Evolutionary conservation across 2,329 filamentous ascomycete genomes (phyloP).

Genomic region (Pestalotiopsis sp.): DNA sequence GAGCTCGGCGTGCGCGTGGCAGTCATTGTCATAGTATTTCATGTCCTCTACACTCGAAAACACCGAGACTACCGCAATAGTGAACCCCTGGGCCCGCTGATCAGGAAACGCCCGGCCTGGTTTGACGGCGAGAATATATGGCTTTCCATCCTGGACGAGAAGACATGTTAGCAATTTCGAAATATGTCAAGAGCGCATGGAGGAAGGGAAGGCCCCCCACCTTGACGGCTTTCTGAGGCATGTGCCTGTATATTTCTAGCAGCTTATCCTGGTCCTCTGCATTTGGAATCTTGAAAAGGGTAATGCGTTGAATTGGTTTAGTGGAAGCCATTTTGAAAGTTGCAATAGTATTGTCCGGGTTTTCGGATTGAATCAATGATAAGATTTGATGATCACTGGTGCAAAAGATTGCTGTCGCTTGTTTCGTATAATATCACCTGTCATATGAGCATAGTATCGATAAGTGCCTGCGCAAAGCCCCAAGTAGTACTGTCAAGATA

Average conservation of each 20-base stretch:
- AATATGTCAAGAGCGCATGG: background rate
- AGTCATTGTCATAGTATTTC: slow-evolving; percentile 55
- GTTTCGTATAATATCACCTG: background rate
- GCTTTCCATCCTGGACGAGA: slow-evolving; percentile 62
- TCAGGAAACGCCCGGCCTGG: slow-evolving; percentile 53
- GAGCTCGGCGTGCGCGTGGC: slow-evolving; percentile 18
- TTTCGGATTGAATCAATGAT: background rate
- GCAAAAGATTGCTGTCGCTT: background rate
- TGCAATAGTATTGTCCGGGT: background rate
- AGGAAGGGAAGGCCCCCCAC: slow-evolving; percentile 27
- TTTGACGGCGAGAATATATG: slow-evolving; percentile 64
- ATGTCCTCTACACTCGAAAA: slow-evolving; percentile 57
- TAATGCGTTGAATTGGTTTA: slow-evolving; percentile 45
- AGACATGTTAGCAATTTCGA: background rate
- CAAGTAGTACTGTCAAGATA: background rate
- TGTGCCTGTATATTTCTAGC: slow-evolving; percentile 43
- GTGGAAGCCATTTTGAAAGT: background rate
- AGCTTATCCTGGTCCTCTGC: slow-evolving; percentile 44
- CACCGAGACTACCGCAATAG: slow-evolving; percentile 50
- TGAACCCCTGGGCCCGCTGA: slow-evolving; percentile 54
- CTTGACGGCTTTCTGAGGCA: slow-evolving; percentile 43
- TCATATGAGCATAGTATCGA: background rate
- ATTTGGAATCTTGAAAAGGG: slow-evolving; percentile 55
- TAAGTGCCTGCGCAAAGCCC: background rate
- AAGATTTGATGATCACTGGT: background rate